Evolutionary conservation across 208 protist species (phyloP).

Genomic region (Acanthamoeba lenticulata): DNA sequence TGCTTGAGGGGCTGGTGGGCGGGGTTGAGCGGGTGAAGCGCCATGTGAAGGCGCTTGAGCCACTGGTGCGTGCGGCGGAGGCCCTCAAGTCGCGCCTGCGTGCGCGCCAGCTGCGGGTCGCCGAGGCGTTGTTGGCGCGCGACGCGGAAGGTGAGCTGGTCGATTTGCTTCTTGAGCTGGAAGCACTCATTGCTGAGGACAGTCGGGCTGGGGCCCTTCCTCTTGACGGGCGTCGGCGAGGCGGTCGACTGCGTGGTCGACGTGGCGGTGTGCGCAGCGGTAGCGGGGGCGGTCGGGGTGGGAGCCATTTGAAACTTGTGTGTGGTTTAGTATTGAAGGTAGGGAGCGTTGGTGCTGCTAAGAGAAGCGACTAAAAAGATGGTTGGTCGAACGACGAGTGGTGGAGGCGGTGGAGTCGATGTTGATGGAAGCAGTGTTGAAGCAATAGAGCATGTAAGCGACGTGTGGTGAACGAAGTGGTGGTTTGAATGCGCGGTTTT

Average conservation of each 20-base stretch:
- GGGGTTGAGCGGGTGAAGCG: neutral
- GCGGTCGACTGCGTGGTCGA: neutral
- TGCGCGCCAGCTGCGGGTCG: neutral
- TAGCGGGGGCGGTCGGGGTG: neutral
- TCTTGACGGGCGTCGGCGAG: neutral
- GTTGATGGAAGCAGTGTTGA: neutral
- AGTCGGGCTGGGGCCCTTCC: neutral
- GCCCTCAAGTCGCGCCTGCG: neutral
- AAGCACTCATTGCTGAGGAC: neutral
- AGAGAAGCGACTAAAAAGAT: neutral
- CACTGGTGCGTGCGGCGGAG: neutral
- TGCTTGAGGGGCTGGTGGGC: neutral
- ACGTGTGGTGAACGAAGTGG: neutral
- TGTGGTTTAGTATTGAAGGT: neutral
- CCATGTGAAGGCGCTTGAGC: constrained; percentile 2
- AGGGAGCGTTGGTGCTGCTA: neutral
- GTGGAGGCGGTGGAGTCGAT: too few relatives aligned
- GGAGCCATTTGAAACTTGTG: neutral
- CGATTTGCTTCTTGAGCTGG: neutral
- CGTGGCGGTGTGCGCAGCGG: neutral
- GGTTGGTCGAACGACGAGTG: too few relatives aligned
- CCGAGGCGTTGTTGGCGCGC: neutral
- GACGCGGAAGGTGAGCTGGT: neutral
- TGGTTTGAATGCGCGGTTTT: neutral
- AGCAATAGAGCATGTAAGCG: neutral